Percentiles rank a stretch among this genome's conserved stretches.
Conservation (phyloP, 2,329 filamentous ascomycete species). For the Bipolaris gigantea region DNA sequence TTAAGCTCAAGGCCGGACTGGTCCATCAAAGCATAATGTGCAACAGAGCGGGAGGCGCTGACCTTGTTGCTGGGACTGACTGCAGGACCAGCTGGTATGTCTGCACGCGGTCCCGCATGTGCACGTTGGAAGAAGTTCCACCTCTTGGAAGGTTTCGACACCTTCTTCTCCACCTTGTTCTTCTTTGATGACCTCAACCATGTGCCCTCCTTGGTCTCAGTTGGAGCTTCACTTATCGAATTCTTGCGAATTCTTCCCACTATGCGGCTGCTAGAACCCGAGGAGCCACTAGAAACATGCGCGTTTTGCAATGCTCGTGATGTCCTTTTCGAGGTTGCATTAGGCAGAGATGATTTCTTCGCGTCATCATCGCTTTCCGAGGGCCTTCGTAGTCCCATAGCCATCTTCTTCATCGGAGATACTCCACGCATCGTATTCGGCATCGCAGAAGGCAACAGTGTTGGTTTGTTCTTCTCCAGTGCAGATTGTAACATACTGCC, state of each 20-base stretch:
- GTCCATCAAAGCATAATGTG: conserved; percentile 63
- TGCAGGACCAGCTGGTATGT: conserved; percentile 37
- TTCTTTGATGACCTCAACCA: conserved; percentile 44
- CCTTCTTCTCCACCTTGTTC: conserved; percentile 30
- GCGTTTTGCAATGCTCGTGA: conserved; percentile 32
- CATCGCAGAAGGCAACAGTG: conserved; percentile 44
- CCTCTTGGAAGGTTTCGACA: conserved; percentile 47
- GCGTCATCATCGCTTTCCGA: conserved; percentile 44
- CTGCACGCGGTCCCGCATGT: conserved; percentile 46
- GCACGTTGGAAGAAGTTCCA: conserved; percentile 64
- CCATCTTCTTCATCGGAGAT: conserved; percentile 38
- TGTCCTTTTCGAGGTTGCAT: conserved; percentile 5
- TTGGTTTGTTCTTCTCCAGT: conserved; percentile 28
- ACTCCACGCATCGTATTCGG: conserved; percentile 36
- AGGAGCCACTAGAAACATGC: conserved; percentile 21
- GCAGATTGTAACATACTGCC: conserved; percentile 23
- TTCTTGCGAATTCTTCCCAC: conserved; percentile 29
- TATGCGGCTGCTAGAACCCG: conserved; percentile 18
- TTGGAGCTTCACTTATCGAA: conserved; percentile 23
- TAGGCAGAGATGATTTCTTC: conserved; percentile 39
- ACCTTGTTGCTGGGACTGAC: conserved; percentile 44
- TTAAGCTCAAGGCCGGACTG: conserved; percentile 49
- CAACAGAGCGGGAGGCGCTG: conserved; percentile 49
- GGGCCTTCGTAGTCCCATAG: conserved; percentile 31
- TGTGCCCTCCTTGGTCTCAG: conserved; percentile 43